Evolutionary conservation across 192 early-diverging fungal genomes (phyloP), one percentile per base, ranked within the genome.

Genomic region (Backusella luteola): DNA sequence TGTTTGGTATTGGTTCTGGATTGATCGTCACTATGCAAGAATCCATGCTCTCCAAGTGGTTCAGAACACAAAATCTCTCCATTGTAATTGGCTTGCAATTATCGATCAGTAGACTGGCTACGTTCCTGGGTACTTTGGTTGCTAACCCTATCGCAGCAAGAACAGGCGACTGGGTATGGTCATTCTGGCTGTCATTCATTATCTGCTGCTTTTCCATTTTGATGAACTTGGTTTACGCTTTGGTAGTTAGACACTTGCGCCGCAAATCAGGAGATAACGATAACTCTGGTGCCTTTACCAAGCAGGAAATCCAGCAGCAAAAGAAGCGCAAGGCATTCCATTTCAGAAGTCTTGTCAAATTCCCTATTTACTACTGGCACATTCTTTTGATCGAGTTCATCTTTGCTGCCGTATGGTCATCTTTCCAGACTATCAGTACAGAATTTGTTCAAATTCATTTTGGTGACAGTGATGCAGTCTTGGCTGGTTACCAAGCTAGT

Each of bases 11-110:
- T 8, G 93, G 93, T 14, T 89, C 87, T 15, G 92, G 91, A 0
- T 84, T 91, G 19, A 91, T 94, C 73, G 88, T 90, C 0, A 91
- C 91, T 7, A 90, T 93, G 69, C 93, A 94, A 82, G 92, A 94
- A 77, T 91, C 93, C 0, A 89, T 94, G 1, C 83, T 93, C 29
- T 88, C 90, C 3, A 89, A 91, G 84, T 93, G 92, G 85, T 94
- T 94, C 79, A 85, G 85, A 41, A 91, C 91, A 68, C 84, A 89
- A 52, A 83, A 89, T 0, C 84, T 94, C 34, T 88, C 91, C 0
- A 82, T 93, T 23, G 91, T 89, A n/a, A 86, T 94, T 71, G 92
- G 89, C 15, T 75, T 92, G 53, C 91, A 92, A 71, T 84, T 94
- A 29, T 89, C 91, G 4, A 90, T 89, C 9, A 90, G 91, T 26